These are phyloP conservation scores for Neodidymelliopsis sp. DNA, from an alignment of 2,329 filamentous ascomycete species.

Conservation along the genomic window DNA sequence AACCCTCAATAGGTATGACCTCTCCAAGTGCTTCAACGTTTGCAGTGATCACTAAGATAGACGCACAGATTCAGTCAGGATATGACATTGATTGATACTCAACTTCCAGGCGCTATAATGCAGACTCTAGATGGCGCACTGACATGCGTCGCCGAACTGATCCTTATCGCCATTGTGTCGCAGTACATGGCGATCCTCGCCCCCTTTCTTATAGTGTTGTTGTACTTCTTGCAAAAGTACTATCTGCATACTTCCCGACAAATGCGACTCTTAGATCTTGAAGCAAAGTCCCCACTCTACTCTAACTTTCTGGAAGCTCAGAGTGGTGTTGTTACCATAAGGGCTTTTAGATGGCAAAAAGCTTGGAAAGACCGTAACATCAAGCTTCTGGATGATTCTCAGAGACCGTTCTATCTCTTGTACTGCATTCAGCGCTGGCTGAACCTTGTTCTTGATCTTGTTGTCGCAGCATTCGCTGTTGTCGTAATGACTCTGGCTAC, in stretches of 20 bases:
- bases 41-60: too few species aligned
- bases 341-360: conserved; percentile 55
- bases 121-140: too few species aligned
- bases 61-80: too few species aligned
- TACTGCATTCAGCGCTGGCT: conserved; percentile 48
- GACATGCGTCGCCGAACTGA: too few species aligned
- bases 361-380: conserved; percentile 2
- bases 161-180: conserved; percentile 44
- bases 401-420: conserved; percentile 52
- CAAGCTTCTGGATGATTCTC: conserved; percentile 42
- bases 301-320: conserved; percentile 59
- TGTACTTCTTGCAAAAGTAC: conserved; percentile 39
- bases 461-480: conserved; percentile 43
- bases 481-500: conserved; percentile 39
- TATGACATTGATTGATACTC: too few species aligned
- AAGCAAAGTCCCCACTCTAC: conserved; percentile 56
- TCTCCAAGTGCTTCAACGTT: too few species aligned
- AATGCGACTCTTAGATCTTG: conserved; percentile 59
- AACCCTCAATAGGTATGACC: too few species aligned
- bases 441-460: conserved; percentile 32
- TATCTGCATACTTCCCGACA: conserved; percentile 56
- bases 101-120: too few species aligned
- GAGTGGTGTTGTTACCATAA: conserved; percentile 56
- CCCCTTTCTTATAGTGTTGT: conserved; percentile 42
- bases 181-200: conserved; percentile 42